Base-by-base conservation (phyloP, 179 eudicot species). In the Carnegiea gigantea region DNA sequence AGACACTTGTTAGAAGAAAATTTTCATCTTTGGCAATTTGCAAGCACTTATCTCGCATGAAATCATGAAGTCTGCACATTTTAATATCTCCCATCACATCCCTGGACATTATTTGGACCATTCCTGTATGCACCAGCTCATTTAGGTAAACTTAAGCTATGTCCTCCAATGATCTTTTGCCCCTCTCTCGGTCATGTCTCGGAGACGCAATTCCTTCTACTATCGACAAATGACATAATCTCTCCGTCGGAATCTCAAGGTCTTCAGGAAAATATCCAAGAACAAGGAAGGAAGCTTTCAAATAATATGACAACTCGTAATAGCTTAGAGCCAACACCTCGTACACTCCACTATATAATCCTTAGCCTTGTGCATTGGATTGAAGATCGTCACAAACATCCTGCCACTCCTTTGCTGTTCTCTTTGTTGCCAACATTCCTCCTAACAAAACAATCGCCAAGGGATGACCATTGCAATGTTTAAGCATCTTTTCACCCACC, bases 1-100 rank as follows among this genome's bases (percentile, higher is more conserved):
- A 53, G 15, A 43, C 75, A 20, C 78, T 48, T 51, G 70, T 72
- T 20, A 64, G 75, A 14, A 84, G 79, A 68, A 86, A 82, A 67
- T 48, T 77, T 70, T 85, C 76, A 30, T 75, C 77, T 77, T 36
- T 59, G 23, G 78, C 84, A 24, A 78, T 78, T 6, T 64, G 72
- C 49, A 86, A 24, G 51, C 89, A 84, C 23, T 81, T 48, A 79
- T 88, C 89, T 15, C 87, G 57, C 89, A 84, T 84, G 14, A 86
- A 82, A 70, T 86, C 90, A 77, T 88, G 90, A 78, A 86, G 74
- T 24, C 80, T 74, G 57, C 87, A 82, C 1, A 53, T 73, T 15
- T 30, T 46, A 14, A 84, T 78, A 13, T 78, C 74, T 24, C 84
- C 84, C 72, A 53, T 20, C 5, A 77, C 20, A 18, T 80, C 77